Percentiles rank a stretch among this genome's conserved stretches.
phyloP scores from a whole-genome alignment of 148 eudicot species.

The Arctostaphylos glauca region DNA sequence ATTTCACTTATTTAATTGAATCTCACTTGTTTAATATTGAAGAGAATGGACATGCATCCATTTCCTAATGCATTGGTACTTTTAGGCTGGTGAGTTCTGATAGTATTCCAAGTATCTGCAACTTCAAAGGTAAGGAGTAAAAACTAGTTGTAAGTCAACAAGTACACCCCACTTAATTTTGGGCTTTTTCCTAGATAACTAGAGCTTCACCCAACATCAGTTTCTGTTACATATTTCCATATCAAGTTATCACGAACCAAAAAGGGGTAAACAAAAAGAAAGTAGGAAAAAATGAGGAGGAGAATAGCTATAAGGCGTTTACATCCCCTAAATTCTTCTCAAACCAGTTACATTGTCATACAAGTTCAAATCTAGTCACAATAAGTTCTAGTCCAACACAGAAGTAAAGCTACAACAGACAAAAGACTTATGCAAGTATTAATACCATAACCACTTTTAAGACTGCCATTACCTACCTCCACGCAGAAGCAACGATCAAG shows the following conservation, averaged over 20 bases:
- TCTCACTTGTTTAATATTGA: no score
- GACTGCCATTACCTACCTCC: conserved; percentile 39
- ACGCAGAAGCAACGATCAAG: conserved; percentile 75
- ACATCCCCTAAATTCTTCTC: not conserved
- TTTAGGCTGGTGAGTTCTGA: no score
- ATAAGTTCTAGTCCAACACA: not conserved
- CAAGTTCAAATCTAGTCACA: not conserved
- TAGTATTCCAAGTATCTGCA: no score
- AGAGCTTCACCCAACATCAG: not conserved
- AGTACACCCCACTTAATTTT: not conserved
- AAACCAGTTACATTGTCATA: not conserved
- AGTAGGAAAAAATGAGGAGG: not conserved
- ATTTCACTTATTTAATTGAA: no score
- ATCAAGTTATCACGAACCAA: not conserved
- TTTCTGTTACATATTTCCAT: not conserved
- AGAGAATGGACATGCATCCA: no score
- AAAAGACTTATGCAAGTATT: not conserved
- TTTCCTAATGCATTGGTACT: no score
- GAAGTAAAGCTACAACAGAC: not conserved
- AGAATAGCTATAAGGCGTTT: not conserved
- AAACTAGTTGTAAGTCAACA: not conserved
- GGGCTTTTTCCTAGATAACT: not conserved
- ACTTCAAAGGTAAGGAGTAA: no score
- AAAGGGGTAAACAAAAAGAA: not conserved
- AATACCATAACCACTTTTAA: not conserved